Evolutionary conservation across 2,329 filamentous ascomycete genomes (phyloP).

Genomic region (Penicillium frequentans): DNA sequence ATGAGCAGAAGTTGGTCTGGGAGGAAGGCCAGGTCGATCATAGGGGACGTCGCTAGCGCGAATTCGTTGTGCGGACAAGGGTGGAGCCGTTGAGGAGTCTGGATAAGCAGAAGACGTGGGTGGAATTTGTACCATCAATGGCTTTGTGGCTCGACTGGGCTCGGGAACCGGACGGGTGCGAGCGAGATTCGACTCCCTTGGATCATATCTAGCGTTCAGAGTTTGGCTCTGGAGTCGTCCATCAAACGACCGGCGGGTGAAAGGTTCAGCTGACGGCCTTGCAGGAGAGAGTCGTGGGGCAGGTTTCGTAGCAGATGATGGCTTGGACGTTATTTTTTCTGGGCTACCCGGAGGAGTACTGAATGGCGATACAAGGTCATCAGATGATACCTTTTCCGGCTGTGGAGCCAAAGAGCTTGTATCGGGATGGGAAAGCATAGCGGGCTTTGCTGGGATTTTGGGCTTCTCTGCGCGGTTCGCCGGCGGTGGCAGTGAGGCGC

Average conservation of each 20-base stretch:
- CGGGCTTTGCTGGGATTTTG: conserved; percentile 57
- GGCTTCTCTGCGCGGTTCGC: conserved; percentile 81
- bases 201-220: conserved; percentile 20
- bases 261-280: conserved; percentile 28
- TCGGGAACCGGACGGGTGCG: conserved; percentile 26
- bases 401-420: conserved; percentile 27
- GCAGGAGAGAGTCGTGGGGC: conserved; percentile 17
- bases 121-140: conserved; percentile 35
- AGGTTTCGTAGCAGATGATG: conserved; percentile 11
- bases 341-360: conserved; percentile 79
- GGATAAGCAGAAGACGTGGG: conserved; percentile 19
- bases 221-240: conserved; percentile 26
- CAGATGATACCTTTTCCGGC: conserved; percentile 29
- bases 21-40: conserved; percentile 52
- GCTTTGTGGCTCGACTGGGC: conserved; percentile 30
- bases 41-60: conserved; percentile 34
- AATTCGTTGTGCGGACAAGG: conserved; percentile 42
- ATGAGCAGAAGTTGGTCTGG: conserved; percentile 32
- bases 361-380: conserved; percentile 70
- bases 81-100: conserved; percentile 29
- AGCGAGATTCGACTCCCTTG: conserved; percentile 33
- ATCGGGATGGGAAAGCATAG: conserved; percentile 33
- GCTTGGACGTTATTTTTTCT: conserved; percentile 53
- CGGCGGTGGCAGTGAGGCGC: conserved; percentile 63
- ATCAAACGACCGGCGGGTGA: conserved; percentile 27